Conservation (phyloP, 805 yeast genomes). For the Saturnispora zaruensis region DNA sequence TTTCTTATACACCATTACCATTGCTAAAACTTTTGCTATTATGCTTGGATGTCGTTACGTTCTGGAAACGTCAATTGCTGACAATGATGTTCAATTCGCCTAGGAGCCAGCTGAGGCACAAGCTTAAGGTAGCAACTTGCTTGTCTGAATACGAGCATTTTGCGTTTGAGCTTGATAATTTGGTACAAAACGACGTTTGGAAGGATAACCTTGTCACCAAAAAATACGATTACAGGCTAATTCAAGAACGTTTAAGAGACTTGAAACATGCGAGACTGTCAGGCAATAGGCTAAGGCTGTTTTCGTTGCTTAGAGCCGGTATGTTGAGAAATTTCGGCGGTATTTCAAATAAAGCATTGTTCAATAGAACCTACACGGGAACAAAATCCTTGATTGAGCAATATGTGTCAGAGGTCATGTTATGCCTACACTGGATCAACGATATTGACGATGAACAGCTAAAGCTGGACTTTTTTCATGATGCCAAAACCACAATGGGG, state of each 20-base stretch:
- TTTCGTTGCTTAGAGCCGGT: slow-evolving; percentile 71
- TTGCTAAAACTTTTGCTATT: slow-evolving; percentile 31
- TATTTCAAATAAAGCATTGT: slow-evolving; percentile 68
- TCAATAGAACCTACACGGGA: slow-evolving; percentile 76
- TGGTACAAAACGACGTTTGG: slow-evolving; percentile 55
- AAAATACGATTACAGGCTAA: slow-evolving; percentile 76
- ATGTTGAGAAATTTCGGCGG: slow-evolving; percentile 87
- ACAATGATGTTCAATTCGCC: slow-evolving; percentile 12
- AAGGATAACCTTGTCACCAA: slow-evolving; percentile 74
- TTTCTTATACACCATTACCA: slow-evolving; percentile 15
- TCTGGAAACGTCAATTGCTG: slow-evolving; percentile 29
- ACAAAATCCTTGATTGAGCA: slow-evolving; percentile 86
- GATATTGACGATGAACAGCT: slow-evolving; percentile 34
- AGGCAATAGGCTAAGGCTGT: slow-evolving; percentile 48
- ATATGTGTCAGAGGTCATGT: slow-evolving; percentile 67
- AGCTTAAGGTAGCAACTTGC: slow-evolving; percentile 3
- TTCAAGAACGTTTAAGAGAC: slow-evolving; percentile 61
- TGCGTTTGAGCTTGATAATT: slow-evolving; percentile 40
- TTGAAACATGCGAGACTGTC: slow-evolving; percentile 53
- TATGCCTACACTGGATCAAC: slow-evolving; percentile 39
- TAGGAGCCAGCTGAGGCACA: slow-evolving; percentile 5
- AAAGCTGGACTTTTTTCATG: slow-evolving; percentile 73
- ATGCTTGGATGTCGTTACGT: slow-evolving; percentile 33
- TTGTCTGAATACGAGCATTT: slow-evolving; percentile 65
- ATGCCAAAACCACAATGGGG: slow-evolving; percentile 80